Evolutionary conservation across 179 eudicot species (phyloP).

Genomic region (Silene coronaria): DNA sequence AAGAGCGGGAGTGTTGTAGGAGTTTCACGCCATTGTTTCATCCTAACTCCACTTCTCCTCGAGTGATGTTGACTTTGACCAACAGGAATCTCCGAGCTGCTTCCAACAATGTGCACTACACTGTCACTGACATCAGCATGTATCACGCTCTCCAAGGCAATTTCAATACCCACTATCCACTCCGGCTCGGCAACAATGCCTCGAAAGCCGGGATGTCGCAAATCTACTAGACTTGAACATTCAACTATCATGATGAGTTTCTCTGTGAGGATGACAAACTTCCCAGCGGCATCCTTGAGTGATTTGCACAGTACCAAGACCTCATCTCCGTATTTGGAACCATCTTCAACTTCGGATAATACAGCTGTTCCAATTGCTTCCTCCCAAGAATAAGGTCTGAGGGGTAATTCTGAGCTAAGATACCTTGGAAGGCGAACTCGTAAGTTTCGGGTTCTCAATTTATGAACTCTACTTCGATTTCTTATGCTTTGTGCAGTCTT

Average conservation of each 20-base stretch:
- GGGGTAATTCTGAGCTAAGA: conserved; percentile 56
- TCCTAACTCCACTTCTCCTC: conserved; percentile 31
- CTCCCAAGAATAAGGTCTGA: conserved; percentile 87
- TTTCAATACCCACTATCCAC: conserved; percentile 62
- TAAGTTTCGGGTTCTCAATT: conserved; percentile 45
- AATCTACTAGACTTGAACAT: conserved; percentile 52
- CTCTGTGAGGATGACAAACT: conserved; percentile 52
- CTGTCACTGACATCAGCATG: conserved; percentile 53
- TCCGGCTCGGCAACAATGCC: conserved; percentile 71
- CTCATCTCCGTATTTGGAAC: conserved; percentile 51
- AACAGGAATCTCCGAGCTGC: conserved; percentile 50
- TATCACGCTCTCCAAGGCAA: conserved; percentile 68
- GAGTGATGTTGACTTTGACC: conserved; percentile 46
- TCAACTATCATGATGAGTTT: conserved; percentile 54
- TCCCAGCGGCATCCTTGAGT: conserved; percentile 63
- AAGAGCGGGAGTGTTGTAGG: conserved; percentile 56
- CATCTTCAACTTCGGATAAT: conserved; percentile 49
- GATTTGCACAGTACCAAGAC: conserved; percentile 57
- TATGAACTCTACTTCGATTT: conserved; percentile 75
- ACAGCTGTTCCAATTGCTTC: conserved; percentile 80
- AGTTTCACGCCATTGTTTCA: conserved; percentile 42
- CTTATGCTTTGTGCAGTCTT: conserved; percentile 95
- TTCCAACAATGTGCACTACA: conserved; percentile 76
- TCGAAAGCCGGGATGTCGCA: conserved; percentile 56
- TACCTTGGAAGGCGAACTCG: conserved; percentile 90